phyloP scores from a whole-genome alignment of 768 basidiomycete genomes.

The Phylloporus arenicola region DNA sequence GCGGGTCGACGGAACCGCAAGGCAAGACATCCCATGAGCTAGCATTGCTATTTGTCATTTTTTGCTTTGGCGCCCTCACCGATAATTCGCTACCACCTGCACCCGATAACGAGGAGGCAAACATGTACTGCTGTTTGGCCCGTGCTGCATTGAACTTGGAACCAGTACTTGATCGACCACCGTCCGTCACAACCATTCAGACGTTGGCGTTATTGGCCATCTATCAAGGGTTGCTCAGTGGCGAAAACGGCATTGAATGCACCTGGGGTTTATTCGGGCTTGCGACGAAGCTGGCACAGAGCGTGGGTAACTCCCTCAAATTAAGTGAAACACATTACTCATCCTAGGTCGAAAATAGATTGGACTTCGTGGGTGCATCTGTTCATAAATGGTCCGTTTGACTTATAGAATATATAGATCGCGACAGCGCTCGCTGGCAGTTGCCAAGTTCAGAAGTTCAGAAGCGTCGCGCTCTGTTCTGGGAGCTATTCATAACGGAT shows the following conservation, averaged over 20 bases:
- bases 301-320: constrained; percentile 40
- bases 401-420: constrained; percentile 43
- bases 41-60: constrained; percentile 56
- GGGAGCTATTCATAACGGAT: constrained; percentile 72
- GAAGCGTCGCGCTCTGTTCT: constrained; percentile 64
- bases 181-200: constrained; percentile 67
- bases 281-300: constrained; percentile 62
- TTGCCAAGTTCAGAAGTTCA: constrained; percentile 58
- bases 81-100: constrained; percentile 48
- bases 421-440: constrained; percentile 69
- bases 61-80: constrained; percentile 57
- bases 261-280: constrained; percentile 66
- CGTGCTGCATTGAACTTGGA: constrained; percentile 62
- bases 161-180: constrained; percentile 64
- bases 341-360: constrained; percentile 37
- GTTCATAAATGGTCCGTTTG: neutral
- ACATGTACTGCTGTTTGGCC: constrained; percentile 54
- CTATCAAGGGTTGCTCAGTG: constrained; percentile 61
- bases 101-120: constrained; percentile 48
- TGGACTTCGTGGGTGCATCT: constrained; percentile 52
- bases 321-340: neutral
- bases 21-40: constrained; percentile 50
- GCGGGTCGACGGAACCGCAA: constrained; percentile 7
- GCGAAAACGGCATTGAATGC: constrained; percentile 64
- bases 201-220: constrained; percentile 63